A percentile compares a stretch with the other conserved stretches of the same genome.
Conservation (phyloP, 2,329 filamentous ascomycete species). For the Diaporthe citri region DNA sequence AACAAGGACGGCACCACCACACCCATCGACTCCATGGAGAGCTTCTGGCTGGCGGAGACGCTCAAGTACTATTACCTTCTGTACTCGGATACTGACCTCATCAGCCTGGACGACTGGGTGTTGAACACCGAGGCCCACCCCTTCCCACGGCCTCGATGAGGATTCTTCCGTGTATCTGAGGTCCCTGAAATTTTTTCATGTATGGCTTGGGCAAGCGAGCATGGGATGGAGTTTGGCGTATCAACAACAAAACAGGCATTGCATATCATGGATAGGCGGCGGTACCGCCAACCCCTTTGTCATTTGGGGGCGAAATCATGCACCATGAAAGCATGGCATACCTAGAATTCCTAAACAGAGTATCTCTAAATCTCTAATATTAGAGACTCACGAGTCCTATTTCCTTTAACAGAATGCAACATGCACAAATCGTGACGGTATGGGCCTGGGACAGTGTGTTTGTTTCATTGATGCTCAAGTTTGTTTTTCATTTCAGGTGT, state of each 20-base stretch:
- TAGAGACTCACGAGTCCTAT: neutral
- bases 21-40: conserved; percentile 79
- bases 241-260: conserved; percentile 14
- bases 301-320: neutral
- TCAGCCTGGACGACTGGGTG: conserved; percentile 78
- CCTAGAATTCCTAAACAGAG: conserved; percentile 4
- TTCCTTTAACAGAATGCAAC: too few species aligned
- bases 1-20: conserved; percentile 49
- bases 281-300: neutral
- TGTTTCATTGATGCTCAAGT: conserved; percentile 1
- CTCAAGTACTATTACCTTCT: conserved; percentile 93
- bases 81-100: conserved; percentile 75
- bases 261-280: conserved; percentile 26
- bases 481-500: neutral
- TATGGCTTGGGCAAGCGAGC: conserved; percentile 10
- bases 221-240: conserved; percentile 36
- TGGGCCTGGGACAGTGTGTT: neutral
- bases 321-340: conserved; percentile 9
- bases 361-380: neutral
- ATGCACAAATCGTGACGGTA: neutral
- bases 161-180: too few species aligned
- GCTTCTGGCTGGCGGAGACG: conserved; percentile 92
- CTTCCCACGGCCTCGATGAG: conserved; percentile 59
- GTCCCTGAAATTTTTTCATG: neutral
- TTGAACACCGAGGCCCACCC: conserved; percentile 75